These are phyloP conservation scores for Lachnellula suecica DNA, from an alignment of 2,329 filamentous ascomycete genomes.

Conservation along the genomic window DNA sequence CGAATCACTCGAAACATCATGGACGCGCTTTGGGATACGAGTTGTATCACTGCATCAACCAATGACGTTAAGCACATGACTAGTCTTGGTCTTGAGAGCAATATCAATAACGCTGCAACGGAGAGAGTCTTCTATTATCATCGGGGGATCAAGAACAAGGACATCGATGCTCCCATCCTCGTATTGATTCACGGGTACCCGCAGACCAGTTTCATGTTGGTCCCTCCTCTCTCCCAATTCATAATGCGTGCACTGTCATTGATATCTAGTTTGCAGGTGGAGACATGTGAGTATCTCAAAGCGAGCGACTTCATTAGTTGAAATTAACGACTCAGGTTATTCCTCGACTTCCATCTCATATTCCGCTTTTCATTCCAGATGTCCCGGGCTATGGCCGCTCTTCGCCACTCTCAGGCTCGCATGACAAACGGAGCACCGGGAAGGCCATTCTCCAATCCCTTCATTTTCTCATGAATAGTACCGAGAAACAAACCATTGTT, in stretches of 20 bases:
- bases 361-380: slow-evolving; percentile 46
- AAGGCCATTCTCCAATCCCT: slow-evolving; percentile 41
- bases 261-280: slow-evolving; percentile 7
- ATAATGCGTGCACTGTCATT: neutral
- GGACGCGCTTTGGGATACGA: neutral
- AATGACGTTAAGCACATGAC: slow-evolving; percentile 15
- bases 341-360: slow-evolving; percentile 35
- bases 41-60: neutral
- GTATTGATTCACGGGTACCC: slow-evolving; percentile 47
- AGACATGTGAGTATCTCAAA: slow-evolving; percentile 19
- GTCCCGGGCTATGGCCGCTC: slow-evolving; percentile 46
- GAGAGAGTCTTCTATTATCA: slow-evolving; percentile 19
- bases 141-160: slow-evolving; percentile 11
- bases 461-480: slow-evolving; percentile 22
- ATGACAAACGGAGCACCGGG: slow-evolving; percentile 42
- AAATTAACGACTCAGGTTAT: slow-evolving; percentile 33
- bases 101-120: slow-evolving; percentile 6
- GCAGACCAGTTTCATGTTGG: slow-evolving; percentile 36
- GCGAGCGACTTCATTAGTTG: too few species aligned
- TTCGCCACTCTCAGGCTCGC: slow-evolving; percentile 32
- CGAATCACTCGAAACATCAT: neutral
- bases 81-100: slow-evolving; percentile 15
- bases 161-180: slow-evolving; percentile 32
- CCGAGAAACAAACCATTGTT: slow-evolving; percentile 34
- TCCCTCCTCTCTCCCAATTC: neutral